These are phyloP conservation scores for Nothomitra cinnamomea DNA, from an alignment of 2,329 filamentous ascomycete species.

Conservation along the genomic window DNA sequence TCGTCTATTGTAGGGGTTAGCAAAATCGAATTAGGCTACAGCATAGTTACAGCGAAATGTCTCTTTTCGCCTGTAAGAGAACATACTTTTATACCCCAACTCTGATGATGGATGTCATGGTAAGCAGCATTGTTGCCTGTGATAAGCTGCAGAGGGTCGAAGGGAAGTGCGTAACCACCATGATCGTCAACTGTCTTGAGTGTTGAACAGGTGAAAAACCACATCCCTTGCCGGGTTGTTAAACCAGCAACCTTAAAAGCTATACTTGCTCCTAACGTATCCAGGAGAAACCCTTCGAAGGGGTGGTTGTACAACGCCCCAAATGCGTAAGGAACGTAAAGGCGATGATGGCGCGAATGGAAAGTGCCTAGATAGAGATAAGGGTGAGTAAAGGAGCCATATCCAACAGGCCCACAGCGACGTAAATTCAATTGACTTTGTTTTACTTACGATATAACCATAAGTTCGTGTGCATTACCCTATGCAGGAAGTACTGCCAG, in stretches of 20 bases:
- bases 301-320: constrained; percentile 96
- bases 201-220: constrained; percentile 76
- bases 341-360: constrained; percentile 86
- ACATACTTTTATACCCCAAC: constrained; percentile 80
- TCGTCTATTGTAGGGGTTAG: constrained; percentile 31
- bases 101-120: constrained; percentile 97
- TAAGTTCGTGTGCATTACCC: constrained; percentile 92
- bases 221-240: constrained; percentile 72
- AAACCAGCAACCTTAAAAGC: constrained; percentile 69
- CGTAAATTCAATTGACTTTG: not conserved
- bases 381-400: constrained; percentile 9
- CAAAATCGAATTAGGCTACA: not conserved
- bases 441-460: constrained; percentile 74
- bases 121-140: constrained; percentile 93
- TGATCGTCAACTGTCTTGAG: constrained; percentile 98
- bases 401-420: not conserved
- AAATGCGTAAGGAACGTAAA: constrained; percentile 95
- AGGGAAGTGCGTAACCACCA: constrained; percentile 89
- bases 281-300: constrained; percentile 80
- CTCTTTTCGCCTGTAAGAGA: constrained; percentile 19
- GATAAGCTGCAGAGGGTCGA: constrained; percentile 81
- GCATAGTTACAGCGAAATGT: not conserved
- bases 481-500: constrained; percentile 97
- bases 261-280: constrained; percentile 73
- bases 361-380: constrained; percentile 46